Percentiles rank a stretch among this genome's conserved stretches.
Evolutionary conservation across 2,329 filamentous ascomycete species (phyloP).

Genomic region (Cucurbitaria berberidis): DNA sequence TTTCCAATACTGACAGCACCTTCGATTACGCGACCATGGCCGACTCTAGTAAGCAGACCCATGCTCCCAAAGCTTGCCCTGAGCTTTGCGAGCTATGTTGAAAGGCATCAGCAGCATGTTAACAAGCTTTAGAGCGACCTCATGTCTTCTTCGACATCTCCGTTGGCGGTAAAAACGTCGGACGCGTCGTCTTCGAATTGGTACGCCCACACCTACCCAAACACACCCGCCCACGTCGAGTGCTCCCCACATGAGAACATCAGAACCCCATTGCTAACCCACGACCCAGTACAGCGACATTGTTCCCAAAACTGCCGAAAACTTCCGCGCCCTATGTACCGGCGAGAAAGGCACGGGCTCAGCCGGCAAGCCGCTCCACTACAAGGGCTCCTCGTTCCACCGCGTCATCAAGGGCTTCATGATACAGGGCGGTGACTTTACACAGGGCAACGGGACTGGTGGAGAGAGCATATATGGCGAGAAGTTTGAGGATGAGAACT

Average conservation of each 20-base stretch:
- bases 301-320: constrained; percentile 93
- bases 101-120: constrained; percentile 4
- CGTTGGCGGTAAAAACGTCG: constrained; percentile 74
- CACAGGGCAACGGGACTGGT: constrained; percentile 89
- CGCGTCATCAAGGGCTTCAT: constrained; percentile 98
- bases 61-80: not conserved
- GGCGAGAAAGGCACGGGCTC: constrained; percentile 90
- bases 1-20: not conserved
- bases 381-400: constrained; percentile 92
- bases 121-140: constrained; percentile 61
- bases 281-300: constrained; percentile 52
- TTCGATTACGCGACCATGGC: constrained; percentile 30
- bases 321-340: constrained; percentile 93
- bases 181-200: constrained; percentile 87
- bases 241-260: constrained; percentile 6
- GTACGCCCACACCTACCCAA: constrained; percentile 52
- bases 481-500: constrained; percentile 98
- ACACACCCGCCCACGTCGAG: not conserved
- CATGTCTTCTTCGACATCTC: constrained; percentile 94
- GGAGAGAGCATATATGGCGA: constrained; percentile 97
- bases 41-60: constrained; percentile 27
- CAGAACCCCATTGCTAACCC: not conserved
- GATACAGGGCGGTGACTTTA: constrained; percentile 98
- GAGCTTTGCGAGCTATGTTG: not conserved
- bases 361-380: constrained; percentile 83